Percentiles rank a stretch among this genome's conserved stretches.
phyloP scores from a whole-genome alignment of 495 filamentous ascomycete genomes.

The Aspergillus diversus region DNA sequence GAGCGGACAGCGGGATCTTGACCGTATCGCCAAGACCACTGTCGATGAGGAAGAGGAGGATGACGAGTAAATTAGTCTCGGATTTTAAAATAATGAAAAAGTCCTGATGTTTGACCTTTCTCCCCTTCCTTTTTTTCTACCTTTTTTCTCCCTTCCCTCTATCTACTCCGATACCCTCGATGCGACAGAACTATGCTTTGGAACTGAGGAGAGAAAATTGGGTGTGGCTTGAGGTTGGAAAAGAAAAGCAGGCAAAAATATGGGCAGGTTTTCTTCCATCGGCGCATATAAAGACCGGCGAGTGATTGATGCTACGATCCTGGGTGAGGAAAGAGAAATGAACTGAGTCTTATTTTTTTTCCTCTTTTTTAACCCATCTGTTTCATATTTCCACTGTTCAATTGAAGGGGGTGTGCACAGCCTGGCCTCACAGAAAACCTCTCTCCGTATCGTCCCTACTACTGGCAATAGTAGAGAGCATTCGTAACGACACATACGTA shows the following conservation, averaged over 20 bases:
- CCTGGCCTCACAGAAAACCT: conserved; percentile 2
- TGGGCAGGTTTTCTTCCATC: neutral
- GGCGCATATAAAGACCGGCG: conserved; percentile 10
- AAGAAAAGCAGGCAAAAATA: neutral
- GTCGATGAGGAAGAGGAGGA: conserved; percentile 57
- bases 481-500: conserved; percentile 1
- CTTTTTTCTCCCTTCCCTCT: conserved; percentile 14
- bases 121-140: conserved; percentile 17
- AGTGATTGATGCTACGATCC: conserved; percentile 21
- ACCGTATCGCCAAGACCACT: conserved; percentile 71
- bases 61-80: conserved; percentile 49
- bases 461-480: neutral
- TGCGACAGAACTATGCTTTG: conserved; percentile 9
- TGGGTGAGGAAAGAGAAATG: conserved; percentile 23
- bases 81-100: conserved; percentile 40
- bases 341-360: conserved; percentile 25
- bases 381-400: conserved; percentile 25
- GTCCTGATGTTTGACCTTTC: conserved; percentile 41
- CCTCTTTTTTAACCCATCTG: conserved; percentile 4
- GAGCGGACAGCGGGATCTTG: conserved; percentile 96
- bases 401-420: conserved; percentile 12
- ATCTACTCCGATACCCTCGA: conserved; percentile 1
- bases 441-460: neutral
- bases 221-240: neutral
- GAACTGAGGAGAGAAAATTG: conserved; percentile 11